Conservation (phyloP, 164 flowering plant genomes). For the Umbellularia californica region DNA sequence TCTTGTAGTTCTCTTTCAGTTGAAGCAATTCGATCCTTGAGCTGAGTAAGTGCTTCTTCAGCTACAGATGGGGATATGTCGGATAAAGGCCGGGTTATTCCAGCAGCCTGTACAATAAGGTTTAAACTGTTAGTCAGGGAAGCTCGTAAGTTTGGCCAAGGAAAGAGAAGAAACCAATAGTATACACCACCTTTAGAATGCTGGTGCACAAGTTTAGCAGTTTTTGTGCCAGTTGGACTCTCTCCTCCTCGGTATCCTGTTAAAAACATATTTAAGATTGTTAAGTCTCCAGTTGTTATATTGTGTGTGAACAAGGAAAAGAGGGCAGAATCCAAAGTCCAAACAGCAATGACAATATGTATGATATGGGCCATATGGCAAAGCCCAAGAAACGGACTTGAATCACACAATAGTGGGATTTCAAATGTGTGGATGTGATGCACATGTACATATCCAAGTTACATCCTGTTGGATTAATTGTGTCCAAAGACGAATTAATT, state of each 20-base stretch:
- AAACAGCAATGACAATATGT: neutral
- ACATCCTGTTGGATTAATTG: neutral
- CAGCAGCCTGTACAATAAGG: slow-evolving; percentile 61
- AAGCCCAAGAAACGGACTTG: no score
- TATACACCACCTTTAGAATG: slow-evolving; percentile 63
- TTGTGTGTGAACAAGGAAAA: neutral
- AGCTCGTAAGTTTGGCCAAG: neutral
- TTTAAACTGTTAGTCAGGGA: neutral
- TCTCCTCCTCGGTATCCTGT: slow-evolving; percentile 84
- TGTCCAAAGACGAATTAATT: neutral
- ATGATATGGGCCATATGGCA: neutral
- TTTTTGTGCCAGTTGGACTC: slow-evolving; percentile 68
- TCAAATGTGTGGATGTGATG: neutral
- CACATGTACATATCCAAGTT: neutral
- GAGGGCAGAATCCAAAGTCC: neutral
- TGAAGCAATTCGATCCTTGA: slow-evolving; percentile 40
- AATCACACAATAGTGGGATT: no score
- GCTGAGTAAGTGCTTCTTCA: slow-evolving; percentile 68
- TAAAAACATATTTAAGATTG: neutral
- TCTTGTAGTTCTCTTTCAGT: slow-evolving; percentile 62
- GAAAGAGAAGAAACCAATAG: neutral
- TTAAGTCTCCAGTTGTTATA: neutral
- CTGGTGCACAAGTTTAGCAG: slow-evolving; percentile 63
- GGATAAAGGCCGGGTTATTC: slow-evolving; percentile 47
- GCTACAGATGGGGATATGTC: slow-evolving; percentile 49